These are phyloP conservation scores for Phaeolepiota aurea DNA, from an alignment of 768 basidiomycete species.

Conservation along the genomic window DNA sequence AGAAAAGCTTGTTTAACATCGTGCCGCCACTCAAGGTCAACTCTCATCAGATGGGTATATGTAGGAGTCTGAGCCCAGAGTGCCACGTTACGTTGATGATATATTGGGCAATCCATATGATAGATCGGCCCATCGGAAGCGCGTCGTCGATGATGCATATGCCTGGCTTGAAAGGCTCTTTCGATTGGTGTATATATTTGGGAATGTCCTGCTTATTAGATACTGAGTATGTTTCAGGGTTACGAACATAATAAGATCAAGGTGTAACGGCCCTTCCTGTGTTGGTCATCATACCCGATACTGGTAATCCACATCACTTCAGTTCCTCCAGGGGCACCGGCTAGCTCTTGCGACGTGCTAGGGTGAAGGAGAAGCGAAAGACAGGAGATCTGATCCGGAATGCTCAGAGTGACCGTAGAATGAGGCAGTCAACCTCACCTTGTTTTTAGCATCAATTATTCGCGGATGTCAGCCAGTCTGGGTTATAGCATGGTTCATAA, in stretches of 20 bases:
- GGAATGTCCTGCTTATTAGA: neutral
- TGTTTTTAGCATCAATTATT: neutral
- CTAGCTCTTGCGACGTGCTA: neutral
- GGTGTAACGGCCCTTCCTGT: neutral
- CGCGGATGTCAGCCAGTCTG: too few species aligned
- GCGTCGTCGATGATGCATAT: too few species aligned
- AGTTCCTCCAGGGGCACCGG: neutral
- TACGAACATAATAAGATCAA: neutral
- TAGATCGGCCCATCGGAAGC: too few species aligned
- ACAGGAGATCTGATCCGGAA: neutral
- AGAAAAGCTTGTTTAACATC: too few species aligned
- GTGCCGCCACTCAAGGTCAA: too few species aligned
- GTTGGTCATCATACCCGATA: neutral
- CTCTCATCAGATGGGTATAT: too few species aligned
- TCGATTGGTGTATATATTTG: neutral
- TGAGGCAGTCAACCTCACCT: neutral
- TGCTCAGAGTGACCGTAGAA: neutral
- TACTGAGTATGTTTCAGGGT: neutral
- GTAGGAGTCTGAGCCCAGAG: too few species aligned
- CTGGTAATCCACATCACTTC: neutral
- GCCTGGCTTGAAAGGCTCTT: too few species aligned
- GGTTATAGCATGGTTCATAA: too few species aligned
- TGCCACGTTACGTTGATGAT: too few species aligned
- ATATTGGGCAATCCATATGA: too few species aligned
- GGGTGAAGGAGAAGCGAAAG: neutral